Conservation (phyloP, 495 filamentous ascomycete genomes). For the Acidomyces sp. region DNA sequence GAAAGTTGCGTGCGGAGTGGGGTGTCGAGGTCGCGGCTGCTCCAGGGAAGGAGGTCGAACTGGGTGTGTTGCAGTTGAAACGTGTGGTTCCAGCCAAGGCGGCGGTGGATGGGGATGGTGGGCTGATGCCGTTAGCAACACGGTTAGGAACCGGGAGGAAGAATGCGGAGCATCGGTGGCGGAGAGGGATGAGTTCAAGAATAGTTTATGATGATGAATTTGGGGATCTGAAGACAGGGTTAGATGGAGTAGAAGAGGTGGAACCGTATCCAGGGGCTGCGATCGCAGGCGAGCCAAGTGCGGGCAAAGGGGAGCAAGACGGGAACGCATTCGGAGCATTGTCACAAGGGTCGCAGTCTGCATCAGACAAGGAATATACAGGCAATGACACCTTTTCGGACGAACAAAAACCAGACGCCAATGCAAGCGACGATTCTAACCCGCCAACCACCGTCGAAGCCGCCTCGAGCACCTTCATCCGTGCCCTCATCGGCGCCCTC, state of each 20-base stretch:
- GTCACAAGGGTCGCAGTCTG: neutral
- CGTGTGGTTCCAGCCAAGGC: conserved; percentile 45
- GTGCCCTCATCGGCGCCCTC: conserved; percentile 67
- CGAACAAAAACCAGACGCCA: neutral
- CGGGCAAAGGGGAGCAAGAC: neutral
- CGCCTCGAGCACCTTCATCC: conserved; percentile 53
- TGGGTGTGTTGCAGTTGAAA: conserved; percentile 77
- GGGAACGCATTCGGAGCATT: neutral
- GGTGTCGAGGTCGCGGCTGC: conserved; percentile 72
- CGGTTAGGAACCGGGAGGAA: conserved; percentile 24
- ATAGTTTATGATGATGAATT: conserved; percentile 71
- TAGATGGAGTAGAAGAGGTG: neutral
- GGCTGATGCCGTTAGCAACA: conserved; percentile 12
- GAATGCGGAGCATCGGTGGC: conserved; percentile 43
- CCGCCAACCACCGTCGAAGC: conserved; percentile 21
- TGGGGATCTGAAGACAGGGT: conserved; percentile 40
- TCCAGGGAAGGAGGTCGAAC: conserved; percentile 83
- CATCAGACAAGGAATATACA: neutral
- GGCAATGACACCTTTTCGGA: neutral
- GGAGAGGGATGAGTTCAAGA: conserved; percentile 54
- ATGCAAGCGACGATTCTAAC: no score
- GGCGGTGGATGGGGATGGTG: conserved; percentile 20
- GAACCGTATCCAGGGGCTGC: conserved; percentile 10
- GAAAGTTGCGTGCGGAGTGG: conserved; percentile 65
- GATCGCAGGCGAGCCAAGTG: conserved; percentile 9